phyloP scores from a whole-genome alignment of 2,329 filamentous ascomycete genomes.

The Aureobasidium vineae region DNA sequence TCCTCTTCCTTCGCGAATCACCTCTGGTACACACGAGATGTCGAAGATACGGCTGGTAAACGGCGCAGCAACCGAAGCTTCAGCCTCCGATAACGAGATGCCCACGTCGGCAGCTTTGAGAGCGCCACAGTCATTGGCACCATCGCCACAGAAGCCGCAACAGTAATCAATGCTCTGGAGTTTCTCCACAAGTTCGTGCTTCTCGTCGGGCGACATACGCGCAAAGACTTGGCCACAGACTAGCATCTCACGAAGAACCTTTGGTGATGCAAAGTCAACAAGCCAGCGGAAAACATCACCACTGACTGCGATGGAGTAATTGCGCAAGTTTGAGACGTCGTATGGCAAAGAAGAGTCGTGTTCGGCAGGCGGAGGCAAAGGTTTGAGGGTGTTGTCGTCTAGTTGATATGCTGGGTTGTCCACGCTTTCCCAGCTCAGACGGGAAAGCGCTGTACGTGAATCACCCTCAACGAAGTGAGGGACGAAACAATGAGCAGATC shows the following conservation, averaged over 20 bases:
- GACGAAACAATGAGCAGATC: conserved; percentile 83
- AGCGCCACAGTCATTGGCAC: conserved; percentile 95
- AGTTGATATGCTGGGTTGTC: conserved; percentile 77
- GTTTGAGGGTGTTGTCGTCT: conserved; percentile 76
- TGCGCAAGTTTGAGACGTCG: conserved; percentile 73
- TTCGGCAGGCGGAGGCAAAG: conserved; percentile 66
- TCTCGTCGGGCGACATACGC: conserved; percentile 98
- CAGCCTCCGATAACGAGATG: conserved; percentile 93
- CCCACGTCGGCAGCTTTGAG: conserved; percentile 96
- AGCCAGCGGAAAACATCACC: conserved; percentile 98
- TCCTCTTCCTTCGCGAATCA: conserved; percentile 90
- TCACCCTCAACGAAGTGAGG: conserved; percentile 83
- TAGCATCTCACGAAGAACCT: conserved; percentile 81
- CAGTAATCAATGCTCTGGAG: conserved; percentile 95
- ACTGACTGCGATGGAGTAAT: conserved; percentile 85
- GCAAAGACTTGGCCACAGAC: conserved; percentile 91
- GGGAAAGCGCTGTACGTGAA: conserved; percentile 68
- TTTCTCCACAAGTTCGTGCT: conserved; percentile 96
- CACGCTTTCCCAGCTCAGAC: conserved; percentile 89
- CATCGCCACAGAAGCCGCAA: conserved; percentile 93
- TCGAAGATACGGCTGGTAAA: conserved; percentile 96
- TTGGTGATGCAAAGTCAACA: conserved; percentile 81
- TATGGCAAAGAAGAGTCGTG: conserved; percentile 82
- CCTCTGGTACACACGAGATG: conserved; percentile 88
- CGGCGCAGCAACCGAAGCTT: conserved; percentile 96